These are phyloP conservation scores for Nakaseomyces bracarensis DNA, from an alignment of 1,139 yeast genomes.

Conservation along the genomic window DNA sequence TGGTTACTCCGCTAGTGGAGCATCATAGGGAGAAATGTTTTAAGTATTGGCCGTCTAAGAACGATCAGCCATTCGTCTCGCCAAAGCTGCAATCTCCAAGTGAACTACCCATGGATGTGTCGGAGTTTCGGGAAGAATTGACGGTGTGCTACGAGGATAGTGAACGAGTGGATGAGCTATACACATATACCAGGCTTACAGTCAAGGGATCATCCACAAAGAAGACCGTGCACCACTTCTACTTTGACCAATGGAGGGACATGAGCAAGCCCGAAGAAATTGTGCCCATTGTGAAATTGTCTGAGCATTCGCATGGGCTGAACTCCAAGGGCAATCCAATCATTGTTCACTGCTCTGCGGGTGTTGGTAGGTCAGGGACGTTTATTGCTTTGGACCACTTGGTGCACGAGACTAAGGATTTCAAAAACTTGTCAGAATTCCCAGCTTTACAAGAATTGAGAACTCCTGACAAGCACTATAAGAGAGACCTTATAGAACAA, in stretches of 20 bases:
- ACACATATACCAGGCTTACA: slow-evolving; percentile 23
- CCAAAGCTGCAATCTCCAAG: slow-evolving; percentile 21
- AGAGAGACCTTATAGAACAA: slow-evolving; percentile 29
- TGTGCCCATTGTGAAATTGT: slow-evolving; percentile 27
- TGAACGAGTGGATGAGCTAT: slow-evolving; percentile 18
- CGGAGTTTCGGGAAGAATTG: slow-evolving; percentile 19
- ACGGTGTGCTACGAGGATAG: slow-evolving; percentile 16
- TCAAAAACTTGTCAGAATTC: slow-evolving; percentile 15
- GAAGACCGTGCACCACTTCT: slow-evolving; percentile 36
- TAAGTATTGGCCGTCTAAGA: slow-evolving; percentile 55
- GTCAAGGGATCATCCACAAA: slow-evolving; percentile 20
- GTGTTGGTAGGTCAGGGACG: slow-evolving; percentile 73
- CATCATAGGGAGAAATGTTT: slow-evolving; percentile 54
- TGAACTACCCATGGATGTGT: slow-evolving; percentile 15
- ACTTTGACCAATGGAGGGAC: slow-evolving; percentile 42
- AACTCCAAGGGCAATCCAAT: slow-evolving; percentile 33
- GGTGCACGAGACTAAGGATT: slow-evolving; percentile 32
- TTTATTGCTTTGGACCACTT: slow-evolving; percentile 58
- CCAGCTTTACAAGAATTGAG: slow-evolving; percentile 2
- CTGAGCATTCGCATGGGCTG: slow-evolving; percentile 26
- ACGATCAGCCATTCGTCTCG: slow-evolving; percentile 11
- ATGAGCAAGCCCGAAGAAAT: slow-evolving; percentile 37
- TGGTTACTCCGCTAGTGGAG: slow-evolving; percentile 80
- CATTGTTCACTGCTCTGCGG: slow-evolving; percentile 67
- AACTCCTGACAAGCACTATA: slow-evolving; percentile 15